Evolutionary conservation across 2,329 filamentous ascomycete species (phyloP).

Genomic region (Alternaria ethzedia): DNA sequence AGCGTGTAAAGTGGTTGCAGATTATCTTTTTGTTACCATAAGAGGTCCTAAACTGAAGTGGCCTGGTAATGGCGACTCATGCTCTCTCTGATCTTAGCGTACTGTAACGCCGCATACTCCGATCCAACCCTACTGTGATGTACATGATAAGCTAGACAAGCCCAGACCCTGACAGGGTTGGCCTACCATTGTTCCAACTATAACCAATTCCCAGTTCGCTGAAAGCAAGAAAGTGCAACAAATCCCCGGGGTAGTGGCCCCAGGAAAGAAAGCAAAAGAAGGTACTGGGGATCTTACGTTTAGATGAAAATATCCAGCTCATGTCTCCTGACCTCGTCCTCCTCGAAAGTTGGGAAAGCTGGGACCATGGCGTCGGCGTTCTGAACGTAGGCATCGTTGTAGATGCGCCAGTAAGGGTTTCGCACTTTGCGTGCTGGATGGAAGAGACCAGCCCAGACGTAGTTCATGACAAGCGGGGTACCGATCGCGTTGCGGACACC

Average conservation of each 20-base stretch:
- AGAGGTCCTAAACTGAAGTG: constrained; percentile 10
- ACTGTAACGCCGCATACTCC: constrained; percentile 14
- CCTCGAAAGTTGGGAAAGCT: constrained; percentile 87
- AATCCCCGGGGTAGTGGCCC: not conserved
- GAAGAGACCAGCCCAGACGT: constrained; percentile 97
- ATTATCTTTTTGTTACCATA: constrained; percentile 35
- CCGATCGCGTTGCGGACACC: constrained; percentile 93
- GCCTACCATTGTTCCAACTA: constrained; percentile 6
- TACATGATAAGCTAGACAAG: constrained; percentile 17
- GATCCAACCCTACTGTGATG: constrained; percentile 14
- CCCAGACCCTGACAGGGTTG: not conserved
- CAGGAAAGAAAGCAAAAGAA: not conserved
- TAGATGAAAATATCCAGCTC: constrained; percentile 85
- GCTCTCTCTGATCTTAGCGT: constrained; percentile 3
- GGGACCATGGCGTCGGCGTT: constrained; percentile 93
- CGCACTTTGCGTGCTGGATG: constrained; percentile 95
- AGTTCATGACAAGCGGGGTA: constrained; percentile 92
- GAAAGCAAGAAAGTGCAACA: constrained; percentile 4
- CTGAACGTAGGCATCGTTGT: constrained; percentile 97
- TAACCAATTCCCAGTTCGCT: constrained; percentile 1
- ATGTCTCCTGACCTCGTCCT: constrained; percentile 77
- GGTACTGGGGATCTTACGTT: constrained; percentile 27
- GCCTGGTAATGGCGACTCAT: constrained; percentile 2
- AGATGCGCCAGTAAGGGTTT: constrained; percentile 92
- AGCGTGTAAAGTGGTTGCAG: constrained; percentile 26